Evolutionary conservation across 306 rosid species (phyloP).

Genomic region (Medicago lupulina): DNA sequence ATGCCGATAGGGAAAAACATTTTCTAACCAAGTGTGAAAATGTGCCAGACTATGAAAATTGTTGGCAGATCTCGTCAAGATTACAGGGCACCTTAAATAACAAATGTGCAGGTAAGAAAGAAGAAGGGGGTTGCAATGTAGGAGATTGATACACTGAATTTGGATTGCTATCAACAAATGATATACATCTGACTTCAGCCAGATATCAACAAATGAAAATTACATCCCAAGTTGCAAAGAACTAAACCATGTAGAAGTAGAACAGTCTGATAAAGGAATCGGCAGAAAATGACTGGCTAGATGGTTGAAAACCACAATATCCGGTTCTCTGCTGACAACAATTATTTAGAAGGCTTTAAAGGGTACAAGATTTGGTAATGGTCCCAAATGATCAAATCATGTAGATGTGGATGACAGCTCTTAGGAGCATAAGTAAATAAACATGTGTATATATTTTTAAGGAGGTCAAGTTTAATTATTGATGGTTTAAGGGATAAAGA

Average conservation of each 20-base stretch:
- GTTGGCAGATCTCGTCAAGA: background rate
- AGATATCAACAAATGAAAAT: background rate
- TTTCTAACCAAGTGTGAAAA: background rate
- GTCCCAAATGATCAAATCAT: background rate
- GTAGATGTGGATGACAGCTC: background rate
- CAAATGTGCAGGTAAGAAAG: background rate
- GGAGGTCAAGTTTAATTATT: background rate
- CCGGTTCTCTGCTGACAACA: constrained; percentile 16
- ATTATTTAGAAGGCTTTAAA: constrained; percentile 11
- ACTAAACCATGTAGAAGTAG: constrained; percentile 7
- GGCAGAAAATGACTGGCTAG: background rate
- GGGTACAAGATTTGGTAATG: constrained; percentile 12
- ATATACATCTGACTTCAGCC: constrained; percentile 14
- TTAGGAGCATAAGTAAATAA: constrained; percentile 2
- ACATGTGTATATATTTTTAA: background rate
- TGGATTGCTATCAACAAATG: constrained; percentile 11
- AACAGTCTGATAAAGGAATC: background rate
- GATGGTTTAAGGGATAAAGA: background rate
- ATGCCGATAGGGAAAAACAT: background rate
- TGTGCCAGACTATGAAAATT: background rate
- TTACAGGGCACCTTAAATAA: background rate
- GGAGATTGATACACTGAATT: background rate
- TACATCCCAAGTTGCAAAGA: constrained; percentile 1
- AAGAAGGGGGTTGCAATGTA: background rate
- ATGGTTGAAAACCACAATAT: background rate